Evolutionary conservation across 345 rosid genomes (phyloP).

Genomic region (Moricandia moricandioides): DNA sequence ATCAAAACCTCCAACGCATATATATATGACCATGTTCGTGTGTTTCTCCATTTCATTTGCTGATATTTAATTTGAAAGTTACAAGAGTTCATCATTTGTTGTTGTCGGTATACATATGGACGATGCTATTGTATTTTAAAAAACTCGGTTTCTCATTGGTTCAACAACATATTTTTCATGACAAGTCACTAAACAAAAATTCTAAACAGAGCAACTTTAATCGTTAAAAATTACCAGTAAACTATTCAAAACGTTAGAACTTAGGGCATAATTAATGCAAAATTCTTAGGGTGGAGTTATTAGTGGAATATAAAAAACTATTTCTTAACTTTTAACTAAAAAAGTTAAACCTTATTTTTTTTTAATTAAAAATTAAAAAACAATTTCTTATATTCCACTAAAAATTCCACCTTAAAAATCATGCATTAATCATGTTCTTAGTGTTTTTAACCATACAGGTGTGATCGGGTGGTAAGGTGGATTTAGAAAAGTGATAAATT

Average conservation of each 20-base stretch:
- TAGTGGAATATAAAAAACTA: no score
- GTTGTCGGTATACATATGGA: not conserved
- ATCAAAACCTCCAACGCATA: not conserved
- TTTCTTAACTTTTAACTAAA: no score
- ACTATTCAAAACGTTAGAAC: not conserved
- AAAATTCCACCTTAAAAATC: no score
- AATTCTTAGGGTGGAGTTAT: no score
- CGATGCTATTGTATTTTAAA: not conserved
- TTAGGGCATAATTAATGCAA: not conserved
- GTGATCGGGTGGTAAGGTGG: no score
- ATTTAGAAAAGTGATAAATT: no score
- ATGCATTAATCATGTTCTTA: no score
- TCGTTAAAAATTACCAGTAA: not conserved
- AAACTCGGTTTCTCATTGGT: not conserved
- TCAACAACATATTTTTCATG: not conserved
- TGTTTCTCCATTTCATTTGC: not conserved
- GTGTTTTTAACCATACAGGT: no score
- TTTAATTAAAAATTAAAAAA: no score
- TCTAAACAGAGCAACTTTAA: not conserved
- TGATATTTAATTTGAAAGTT: not conserved
- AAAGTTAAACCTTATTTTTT: no score
- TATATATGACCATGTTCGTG: not conserved
- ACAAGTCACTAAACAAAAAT: not conserved
- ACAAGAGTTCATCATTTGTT: not conserved
- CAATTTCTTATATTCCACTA: no score